Conservation (phyloP, 1,284 basidiomycete species). For the Mycosarcoma maydis region DNA sequence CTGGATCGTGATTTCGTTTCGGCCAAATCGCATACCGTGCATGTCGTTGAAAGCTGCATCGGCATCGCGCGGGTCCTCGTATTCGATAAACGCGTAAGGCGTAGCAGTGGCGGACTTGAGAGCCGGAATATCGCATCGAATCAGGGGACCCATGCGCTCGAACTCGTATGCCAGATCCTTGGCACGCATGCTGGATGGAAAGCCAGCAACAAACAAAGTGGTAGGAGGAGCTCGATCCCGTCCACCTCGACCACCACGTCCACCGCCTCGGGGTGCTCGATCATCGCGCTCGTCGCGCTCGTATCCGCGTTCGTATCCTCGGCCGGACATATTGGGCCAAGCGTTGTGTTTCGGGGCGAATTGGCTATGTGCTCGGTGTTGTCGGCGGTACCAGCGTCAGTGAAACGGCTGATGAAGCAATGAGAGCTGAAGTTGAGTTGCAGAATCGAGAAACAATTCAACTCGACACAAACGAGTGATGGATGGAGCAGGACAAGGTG, state of each 20-base stretch:
- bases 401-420: too few relatives aligned
- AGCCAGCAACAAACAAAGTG: slow-evolving; percentile 55
- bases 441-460: background rate
- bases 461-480: background rate
- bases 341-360: background rate
- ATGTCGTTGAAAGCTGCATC: slow-evolving; percentile 59
- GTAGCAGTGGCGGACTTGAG: slow-evolving; percentile 48
- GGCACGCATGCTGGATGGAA: slow-evolving; percentile 57
- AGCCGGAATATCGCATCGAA: slow-evolving; percentile 63
- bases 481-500: background rate
- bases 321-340: slow-evolving; percentile 22
- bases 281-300: slow-evolving; percentile 42
- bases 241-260: slow-evolving; percentile 25
- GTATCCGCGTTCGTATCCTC: slow-evolving; percentile 40
- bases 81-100: slow-evolving; percentile 62
- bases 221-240: slow-evolving; percentile 39
- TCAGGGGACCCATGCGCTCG: slow-evolving; percentile 56
- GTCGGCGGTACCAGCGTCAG: too few relatives aligned
- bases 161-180: slow-evolving; percentile 62
- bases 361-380: background rate
- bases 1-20: slow-evolving; percentile 54
- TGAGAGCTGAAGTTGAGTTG: background rate
- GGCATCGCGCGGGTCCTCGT: slow-evolving; percentile 58
- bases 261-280: slow-evolving; percentile 29
- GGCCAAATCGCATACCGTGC: slow-evolving; percentile 59